These are phyloP conservation scores for Dinochytrium kinnereticum DNA, from an alignment of 371 early-diverging fungal species.

Conservation along the genomic window DNA sequence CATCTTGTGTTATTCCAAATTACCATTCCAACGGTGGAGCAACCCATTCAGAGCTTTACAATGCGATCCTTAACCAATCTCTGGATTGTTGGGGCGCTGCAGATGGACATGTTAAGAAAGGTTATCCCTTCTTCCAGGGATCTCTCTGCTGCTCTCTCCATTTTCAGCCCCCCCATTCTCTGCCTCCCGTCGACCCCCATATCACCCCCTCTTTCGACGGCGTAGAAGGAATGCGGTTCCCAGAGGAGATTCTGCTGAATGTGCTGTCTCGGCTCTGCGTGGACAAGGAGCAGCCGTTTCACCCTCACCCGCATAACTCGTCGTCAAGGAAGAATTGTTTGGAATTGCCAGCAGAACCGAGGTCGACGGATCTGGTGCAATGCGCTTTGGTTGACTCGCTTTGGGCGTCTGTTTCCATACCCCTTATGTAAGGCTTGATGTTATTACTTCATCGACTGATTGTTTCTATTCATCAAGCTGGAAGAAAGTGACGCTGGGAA, in stretches of 20 bases:
- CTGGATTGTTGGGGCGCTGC: no score
- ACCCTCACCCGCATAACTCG: neutral
- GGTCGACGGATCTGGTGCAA: neutral
- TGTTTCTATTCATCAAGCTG: neutral
- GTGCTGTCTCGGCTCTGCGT: neutral
- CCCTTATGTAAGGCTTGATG: neutral
- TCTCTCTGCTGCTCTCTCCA: no score
- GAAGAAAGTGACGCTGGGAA: neutral
- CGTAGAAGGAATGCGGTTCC: neutral
- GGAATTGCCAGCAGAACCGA: neutral
- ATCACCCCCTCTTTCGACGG: neutral
- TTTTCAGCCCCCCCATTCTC: neutral
- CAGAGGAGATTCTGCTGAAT: conserved; percentile 1
- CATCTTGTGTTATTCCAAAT: no score
- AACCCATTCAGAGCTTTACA: no score
- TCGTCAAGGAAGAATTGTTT: neutral
- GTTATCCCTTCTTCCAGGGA: no score
- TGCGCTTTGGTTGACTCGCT: neutral
- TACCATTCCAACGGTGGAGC: no score
- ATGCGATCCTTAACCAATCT: no score
- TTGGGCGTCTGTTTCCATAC: neutral
- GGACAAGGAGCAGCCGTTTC: neutral
- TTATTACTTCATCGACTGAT: neutral
- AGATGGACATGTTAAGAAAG: no score
- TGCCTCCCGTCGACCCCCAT: neutral